phyloP scores from a whole-genome alignment of 352 stramenopile species.

The Lagenidium giganteum region DNA sequence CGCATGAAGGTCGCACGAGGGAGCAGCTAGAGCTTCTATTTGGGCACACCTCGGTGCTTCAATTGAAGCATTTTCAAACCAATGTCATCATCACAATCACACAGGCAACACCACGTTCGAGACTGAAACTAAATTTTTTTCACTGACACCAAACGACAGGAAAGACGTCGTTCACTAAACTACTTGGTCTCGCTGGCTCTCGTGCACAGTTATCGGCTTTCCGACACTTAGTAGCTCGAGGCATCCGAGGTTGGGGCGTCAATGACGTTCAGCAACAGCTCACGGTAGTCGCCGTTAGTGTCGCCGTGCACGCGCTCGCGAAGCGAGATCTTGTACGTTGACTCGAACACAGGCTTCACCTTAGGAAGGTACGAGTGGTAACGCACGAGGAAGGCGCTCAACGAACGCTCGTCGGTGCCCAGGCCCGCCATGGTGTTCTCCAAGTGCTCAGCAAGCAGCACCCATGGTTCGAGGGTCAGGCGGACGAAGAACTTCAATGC shows the following conservation, averaged over 20 bases:
- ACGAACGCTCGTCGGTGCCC: conserved; percentile 61
- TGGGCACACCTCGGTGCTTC: no score
- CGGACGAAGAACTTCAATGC: conserved; percentile 61
- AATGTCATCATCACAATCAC: no score
- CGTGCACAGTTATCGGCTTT: no score
- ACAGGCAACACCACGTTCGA: not conserved
- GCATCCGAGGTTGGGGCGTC: conserved; percentile 23
- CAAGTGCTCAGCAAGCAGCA: conserved; percentile 59
- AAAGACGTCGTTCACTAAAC: not conserved
- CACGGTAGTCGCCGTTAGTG: conserved; percentile 48
- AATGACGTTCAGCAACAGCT: conserved; percentile 54
- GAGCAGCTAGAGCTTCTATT: no score
- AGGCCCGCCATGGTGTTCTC: conserved; percentile 61
- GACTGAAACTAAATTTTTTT: not conserved
- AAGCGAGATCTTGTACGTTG: conserved; percentile 55
- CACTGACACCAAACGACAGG: no score
- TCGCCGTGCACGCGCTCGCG: conserved; percentile 52
- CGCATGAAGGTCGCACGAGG: no score
- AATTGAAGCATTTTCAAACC: no score
- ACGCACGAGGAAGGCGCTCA: conserved; percentile 58
- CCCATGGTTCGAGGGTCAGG: conserved; percentile 49
- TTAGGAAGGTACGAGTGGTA: conserved; percentile 57
- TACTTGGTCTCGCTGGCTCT: no score
- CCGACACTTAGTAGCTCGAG: no score
- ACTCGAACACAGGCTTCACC: conserved; percentile 46